These are phyloP conservation scores for Sporobolomyces phaffii DNA, from an alignment of 768 basidiomycete species.

Conservation along the genomic window DNA sequence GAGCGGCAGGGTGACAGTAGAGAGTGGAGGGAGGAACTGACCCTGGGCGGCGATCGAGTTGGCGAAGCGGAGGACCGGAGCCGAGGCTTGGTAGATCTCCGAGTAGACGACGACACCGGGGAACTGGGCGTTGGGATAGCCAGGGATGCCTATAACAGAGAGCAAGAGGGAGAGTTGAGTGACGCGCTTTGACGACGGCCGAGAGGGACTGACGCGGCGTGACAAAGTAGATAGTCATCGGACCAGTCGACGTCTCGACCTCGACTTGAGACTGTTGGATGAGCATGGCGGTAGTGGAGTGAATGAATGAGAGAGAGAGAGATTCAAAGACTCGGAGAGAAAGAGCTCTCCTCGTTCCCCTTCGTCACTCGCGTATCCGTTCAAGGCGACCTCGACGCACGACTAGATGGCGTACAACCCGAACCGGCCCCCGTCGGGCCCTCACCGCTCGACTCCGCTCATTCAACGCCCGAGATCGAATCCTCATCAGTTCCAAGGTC, in stretches of 20 bases:
- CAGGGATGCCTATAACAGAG: slow-evolving; percentile 45
- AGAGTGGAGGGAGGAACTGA: background rate
- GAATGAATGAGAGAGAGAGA: slow-evolving; percentile 1
- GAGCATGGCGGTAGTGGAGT: slow-evolving; percentile 41
- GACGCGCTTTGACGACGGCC: background rate
- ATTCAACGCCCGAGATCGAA: background rate
- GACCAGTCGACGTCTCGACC: slow-evolving; percentile 45
- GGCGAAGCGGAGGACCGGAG: slow-evolving; percentile 41
- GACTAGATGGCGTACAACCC: slow-evolving; percentile 9
- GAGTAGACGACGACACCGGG: slow-evolving; percentile 45
- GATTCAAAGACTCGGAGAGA: background rate
- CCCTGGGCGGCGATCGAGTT: slow-evolving; percentile 45
- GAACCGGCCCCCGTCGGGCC: background rate
- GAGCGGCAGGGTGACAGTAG: too few relatives aligned
- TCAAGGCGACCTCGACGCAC: background rate
- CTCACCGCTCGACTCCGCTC: background rate
- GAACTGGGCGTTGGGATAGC: slow-evolving; percentile 49
- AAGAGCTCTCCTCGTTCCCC: background rate
- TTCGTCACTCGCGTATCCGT: background rate
- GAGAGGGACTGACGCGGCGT: slow-evolving; percentile 40
- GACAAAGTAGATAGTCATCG: slow-evolving; percentile 47
- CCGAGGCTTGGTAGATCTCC: slow-evolving; percentile 40
- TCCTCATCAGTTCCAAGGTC: background rate
- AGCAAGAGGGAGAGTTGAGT: too few relatives aligned
- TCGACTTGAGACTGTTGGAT: slow-evolving; percentile 47